These are phyloP conservation scores for Pleurotus pulmonarius DNA, from an alignment of 768 basidiomycete species.

Conservation along the genomic window DNA sequence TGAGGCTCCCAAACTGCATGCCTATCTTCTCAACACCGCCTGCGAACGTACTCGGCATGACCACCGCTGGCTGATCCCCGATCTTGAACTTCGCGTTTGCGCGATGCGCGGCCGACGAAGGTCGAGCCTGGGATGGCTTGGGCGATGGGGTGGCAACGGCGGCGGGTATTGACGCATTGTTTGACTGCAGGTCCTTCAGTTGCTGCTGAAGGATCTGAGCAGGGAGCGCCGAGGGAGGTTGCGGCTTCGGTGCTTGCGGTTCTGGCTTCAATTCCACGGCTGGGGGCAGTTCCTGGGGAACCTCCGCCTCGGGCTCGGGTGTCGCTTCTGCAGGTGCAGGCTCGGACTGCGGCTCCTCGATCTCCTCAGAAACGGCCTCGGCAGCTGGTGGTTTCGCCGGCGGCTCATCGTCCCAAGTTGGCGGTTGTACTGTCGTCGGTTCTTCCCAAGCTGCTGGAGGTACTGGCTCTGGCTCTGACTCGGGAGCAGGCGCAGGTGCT, in stretches of 20 bases:
- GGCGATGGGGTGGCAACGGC: constrained; percentile 41
- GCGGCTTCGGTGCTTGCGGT: constrained; percentile 25
- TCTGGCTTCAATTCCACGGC: constrained; percentile 23
- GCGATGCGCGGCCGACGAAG: constrained; percentile 50
- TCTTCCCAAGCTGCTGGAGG: constrained; percentile 59
- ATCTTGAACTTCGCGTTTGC: constrained; percentile 64
- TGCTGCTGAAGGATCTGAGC: constrained; percentile 4
- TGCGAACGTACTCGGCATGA: constrained; percentile 71
- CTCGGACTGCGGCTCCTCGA: constrained; percentile 11
- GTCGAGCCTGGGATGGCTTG: constrained; percentile 46
- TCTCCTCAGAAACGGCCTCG: constrained; percentile 17
- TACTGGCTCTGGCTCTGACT: constrained; percentile 29
- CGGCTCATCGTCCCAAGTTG: constrained; percentile 71
- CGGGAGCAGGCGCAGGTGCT: constrained; percentile 24
- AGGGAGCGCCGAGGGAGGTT: constrained; percentile 20
- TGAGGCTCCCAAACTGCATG: constrained; percentile 88
- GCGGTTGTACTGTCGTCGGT: constrained; percentile 64
- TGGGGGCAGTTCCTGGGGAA: constrained; percentile 19
- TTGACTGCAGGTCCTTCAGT: not conserved
- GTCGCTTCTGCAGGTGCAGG: constrained; percentile 12
- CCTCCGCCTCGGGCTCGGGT: constrained; percentile 22
- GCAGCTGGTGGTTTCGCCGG: constrained; percentile 29
- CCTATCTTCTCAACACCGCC: constrained; percentile 71
- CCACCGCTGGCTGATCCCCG: constrained; percentile 67
- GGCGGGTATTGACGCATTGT: constrained; percentile 1